Evolutionary conservation across 2,329 filamentous ascomycete genomes (phyloP).

Genomic region (Aspergillus sp.): DNA sequence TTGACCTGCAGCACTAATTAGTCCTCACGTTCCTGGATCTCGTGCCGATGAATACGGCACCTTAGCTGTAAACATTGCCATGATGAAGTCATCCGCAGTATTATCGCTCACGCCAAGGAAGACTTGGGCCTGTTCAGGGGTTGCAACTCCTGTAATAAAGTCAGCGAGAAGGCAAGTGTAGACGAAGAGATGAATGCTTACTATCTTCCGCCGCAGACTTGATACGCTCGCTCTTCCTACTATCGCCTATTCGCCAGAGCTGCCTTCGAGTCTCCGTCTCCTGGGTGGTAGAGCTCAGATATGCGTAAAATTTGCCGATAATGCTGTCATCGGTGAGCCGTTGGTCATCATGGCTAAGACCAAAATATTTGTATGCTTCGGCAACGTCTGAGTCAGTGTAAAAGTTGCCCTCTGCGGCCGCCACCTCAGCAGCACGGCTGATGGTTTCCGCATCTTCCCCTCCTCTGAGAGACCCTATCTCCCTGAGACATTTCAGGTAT

Average conservation of each 20-base stretch:
- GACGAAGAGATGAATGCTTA: conserved; percentile 27
- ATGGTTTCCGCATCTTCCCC: conserved; percentile 57
- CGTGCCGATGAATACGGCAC: conserved; percentile 36
- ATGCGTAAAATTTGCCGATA: conserved; percentile 64
- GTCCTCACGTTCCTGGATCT: conserved; percentile 1
- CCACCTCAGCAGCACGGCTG: conserved; percentile 60
- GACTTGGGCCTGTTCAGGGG: conserved; percentile 65
- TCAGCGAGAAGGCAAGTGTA: neutral
- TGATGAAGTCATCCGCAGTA: conserved; percentile 61
- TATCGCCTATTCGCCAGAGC: conserved; percentile 64
- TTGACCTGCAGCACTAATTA: conserved; percentile 43
- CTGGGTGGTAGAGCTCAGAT: conserved; percentile 52
- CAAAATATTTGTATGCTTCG: conserved; percentile 64
- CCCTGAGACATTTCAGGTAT: conserved; percentile 69
- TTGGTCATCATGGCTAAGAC: conserved; percentile 53
- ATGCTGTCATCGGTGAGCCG: conserved; percentile 63
- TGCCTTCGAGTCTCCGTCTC: conserved; percentile 61
- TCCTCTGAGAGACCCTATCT: conserved; percentile 59
- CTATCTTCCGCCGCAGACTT: conserved; percentile 62
- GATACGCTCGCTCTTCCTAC: conserved; percentile 62
- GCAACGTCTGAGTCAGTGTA: conserved; percentile 61
- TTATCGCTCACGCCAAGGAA: conserved; percentile 60
- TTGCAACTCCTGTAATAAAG: conserved; percentile 55
- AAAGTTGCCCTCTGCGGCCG: conserved; percentile 60
- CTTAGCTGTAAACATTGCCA: conserved; percentile 61